Evolutionary conservation across 208 protist genomes (phyloP), one percentile per base, ranked within the genome.

Genomic region (Wallacemonas sp.): DNA sequence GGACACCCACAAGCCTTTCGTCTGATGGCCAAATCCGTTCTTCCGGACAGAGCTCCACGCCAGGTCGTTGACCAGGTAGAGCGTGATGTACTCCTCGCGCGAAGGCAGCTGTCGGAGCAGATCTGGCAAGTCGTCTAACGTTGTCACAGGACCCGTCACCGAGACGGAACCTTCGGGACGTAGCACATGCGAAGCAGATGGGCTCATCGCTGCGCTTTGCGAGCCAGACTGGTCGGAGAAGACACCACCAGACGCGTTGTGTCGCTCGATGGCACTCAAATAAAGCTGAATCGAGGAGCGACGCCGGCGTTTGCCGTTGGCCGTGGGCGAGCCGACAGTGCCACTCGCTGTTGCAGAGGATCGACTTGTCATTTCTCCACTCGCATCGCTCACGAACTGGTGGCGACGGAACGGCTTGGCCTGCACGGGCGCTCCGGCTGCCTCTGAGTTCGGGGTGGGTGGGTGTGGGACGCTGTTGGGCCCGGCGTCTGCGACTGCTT

Each of bases 61-160:
- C 1, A 86, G 66, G 15, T 86, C 75, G 53, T 86, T 86, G 14
- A 76, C 72, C 12, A 86, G 69, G 55, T 86, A 86, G 4, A 86
- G 55, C 2, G 68, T 53, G 4, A 86, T 58, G 47, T 82, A 86
- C 60, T 86, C 80, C n/a, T 77, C 62, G 31, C 80, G 75, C 22
- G 75, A 86, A 0, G 80, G 80, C 53, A 86, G 67, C 30, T 49
- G 39, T 8, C 42, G 9, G 31, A 75, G 62, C 12, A 62, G 33
- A 2, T 58, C n/a, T 21, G 26, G 28, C 14, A 58, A 4, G 51
- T 39, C 30, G 30, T 58, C 51, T 6, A 58, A 21, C 8, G 5
- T 27, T 0, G 9, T 4, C 19, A 30, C 41, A 26, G n/a, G n/a
- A n/a, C 56, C 36, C 5, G 56, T 9, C 6, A 6, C 19, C 36